phyloP scores from a whole-genome alignment of 2,329 filamentous ascomycete genomes.

The Thelonectria discophora region DNA sequence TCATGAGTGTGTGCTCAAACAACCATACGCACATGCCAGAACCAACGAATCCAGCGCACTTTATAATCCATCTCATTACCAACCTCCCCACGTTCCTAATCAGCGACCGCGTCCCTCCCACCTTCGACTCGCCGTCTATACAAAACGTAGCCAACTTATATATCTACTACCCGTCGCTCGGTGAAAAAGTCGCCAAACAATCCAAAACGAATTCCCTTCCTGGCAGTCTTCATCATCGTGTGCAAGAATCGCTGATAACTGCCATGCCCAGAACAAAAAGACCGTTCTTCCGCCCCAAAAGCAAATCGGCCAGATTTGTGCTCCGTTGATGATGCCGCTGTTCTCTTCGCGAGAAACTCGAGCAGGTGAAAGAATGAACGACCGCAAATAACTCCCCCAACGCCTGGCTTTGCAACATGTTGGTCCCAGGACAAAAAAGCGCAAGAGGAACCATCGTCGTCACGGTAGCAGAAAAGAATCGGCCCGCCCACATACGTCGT shows the following conservation, averaged over 20 bases:
- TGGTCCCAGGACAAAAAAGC: constrained; percentile 1
- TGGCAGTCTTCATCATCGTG: constrained; percentile 7
- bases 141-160: constrained; percentile 13
- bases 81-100: constrained; percentile 6
- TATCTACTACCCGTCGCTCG: constrained; percentile 11
- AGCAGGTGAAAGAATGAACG: constrained; percentile 1
- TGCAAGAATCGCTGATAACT: constrained; percentile 20
- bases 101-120: not conserved
- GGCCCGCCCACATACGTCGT: constrained; percentile 20
- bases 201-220: constrained; percentile 6
- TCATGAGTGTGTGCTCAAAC: no score
- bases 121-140: not conserved
- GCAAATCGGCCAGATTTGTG: constrained; percentile 7
- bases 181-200: not conserved
- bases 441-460: constrained; percentile 13
- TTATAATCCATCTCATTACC: constrained; percentile 24
- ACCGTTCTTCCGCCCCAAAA: constrained; percentile 1
- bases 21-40: not conserved
- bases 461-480: constrained; percentile 18
- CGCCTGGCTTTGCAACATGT: constrained; percentile 24
- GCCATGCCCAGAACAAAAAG: constrained; percentile 4
- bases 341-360: not conserved
- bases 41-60: not conserved
- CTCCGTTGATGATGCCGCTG: not conserved
- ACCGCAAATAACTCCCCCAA: constrained; percentile 19